phyloP scores from a whole-genome alignment of 169 alveolate genomes.

The Plasmodium sp. region DNA sequence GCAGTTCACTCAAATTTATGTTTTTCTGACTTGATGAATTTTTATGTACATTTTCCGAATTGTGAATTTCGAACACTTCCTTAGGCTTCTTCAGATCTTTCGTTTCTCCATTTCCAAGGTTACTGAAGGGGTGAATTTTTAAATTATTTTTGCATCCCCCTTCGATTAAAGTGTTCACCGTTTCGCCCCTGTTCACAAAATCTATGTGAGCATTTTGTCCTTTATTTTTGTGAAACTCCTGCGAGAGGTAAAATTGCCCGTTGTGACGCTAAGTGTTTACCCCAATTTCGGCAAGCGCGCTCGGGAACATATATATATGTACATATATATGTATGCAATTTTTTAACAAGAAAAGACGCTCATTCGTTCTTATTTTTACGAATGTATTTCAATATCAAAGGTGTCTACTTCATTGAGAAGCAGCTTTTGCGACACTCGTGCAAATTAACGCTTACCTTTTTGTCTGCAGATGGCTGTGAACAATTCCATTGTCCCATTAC shows the following conservation, averaged over 20 bases:
- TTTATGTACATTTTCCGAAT: slow-evolving; percentile 3
- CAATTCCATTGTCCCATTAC: slow-evolving; percentile 1
- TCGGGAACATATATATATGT: not conserved
- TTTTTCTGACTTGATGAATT: slow-evolving; percentile 41
- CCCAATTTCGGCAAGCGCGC: not conserved
- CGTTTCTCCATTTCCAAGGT: not conserved
- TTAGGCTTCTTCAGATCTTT: slow-evolving; percentile 8
- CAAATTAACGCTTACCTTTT: not conserved
- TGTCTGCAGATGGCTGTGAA: slow-evolving; percentile 3
- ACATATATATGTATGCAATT: not conserved
- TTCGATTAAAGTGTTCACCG: not conserved
- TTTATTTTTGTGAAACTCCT: slow-evolving; percentile 15
- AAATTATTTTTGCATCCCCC: not conserved
- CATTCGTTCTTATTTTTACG: slow-evolving; percentile 10
- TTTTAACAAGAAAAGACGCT: not conserved
- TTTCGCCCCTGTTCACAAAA: not conserved
- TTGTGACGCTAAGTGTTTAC: not conserved
- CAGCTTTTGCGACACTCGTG: not conserved
- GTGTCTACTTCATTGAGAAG: not conserved
- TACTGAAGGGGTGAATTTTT: not conserved
- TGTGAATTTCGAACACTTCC: not conserved
- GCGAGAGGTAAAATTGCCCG: slow-evolving; percentile 6
- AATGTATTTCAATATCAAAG: not conserved
- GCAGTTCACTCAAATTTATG: slow-evolving; percentile 27
- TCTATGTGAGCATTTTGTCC: not conserved